A percentile compares a stretch with the other conserved stretches of the same genome.
Evolutionary conservation across 495 filamentous ascomycete species (phyloP).

Genomic region (Tirmania nivea): DNA sequence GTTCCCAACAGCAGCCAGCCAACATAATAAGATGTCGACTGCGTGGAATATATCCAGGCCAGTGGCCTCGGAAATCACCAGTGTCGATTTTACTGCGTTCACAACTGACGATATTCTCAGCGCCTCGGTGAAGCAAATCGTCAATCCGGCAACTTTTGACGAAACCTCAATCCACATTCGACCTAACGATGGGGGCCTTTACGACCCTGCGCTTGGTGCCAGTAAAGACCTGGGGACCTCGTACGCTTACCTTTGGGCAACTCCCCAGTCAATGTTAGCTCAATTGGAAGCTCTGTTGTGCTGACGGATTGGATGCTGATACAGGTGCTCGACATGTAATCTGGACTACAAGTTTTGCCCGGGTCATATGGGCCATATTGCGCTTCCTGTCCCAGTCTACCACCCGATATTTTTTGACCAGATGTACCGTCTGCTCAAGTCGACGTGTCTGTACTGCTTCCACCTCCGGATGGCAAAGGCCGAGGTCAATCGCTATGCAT

Average conservation of each 20-base stretch:
- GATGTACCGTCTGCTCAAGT: conserved; percentile 55
- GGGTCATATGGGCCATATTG: conserved; percentile 86
- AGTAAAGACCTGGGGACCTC: conserved; percentile 44
- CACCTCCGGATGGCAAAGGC: conserved; percentile 51
- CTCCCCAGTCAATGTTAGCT: too few relatives aligned
- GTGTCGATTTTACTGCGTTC: conserved; percentile 75
- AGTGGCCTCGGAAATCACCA: conserved; percentile 59
- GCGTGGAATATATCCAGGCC: conserved; percentile 30
- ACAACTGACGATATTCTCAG: conserved; percentile 59
- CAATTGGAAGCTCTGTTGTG: neutral
- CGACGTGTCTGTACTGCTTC: conserved; percentile 78
- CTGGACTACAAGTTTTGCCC: conserved; percentile 58
- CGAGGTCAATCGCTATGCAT: conserved; percentile 51
- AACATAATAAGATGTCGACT: neutral
- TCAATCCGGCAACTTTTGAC: conserved; percentile 76
- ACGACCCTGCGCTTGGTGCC: conserved; percentile 83
- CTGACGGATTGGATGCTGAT: too few relatives aligned
- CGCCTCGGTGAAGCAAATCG: conserved; percentile 78
- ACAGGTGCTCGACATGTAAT: conserved; percentile 76
- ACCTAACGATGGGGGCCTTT: conserved; percentile 37
- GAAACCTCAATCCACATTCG: conserved; percentile 24
- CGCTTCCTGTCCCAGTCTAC: conserved; percentile 78
- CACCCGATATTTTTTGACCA: conserved; percentile 90
- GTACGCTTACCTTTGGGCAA: conserved; percentile 29
- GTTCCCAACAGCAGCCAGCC: neutral